These are phyloP conservation scores for Carex kokanica DNA, from an alignment of 176 grass and related monocot species.

Conservation along the genomic window DNA sequence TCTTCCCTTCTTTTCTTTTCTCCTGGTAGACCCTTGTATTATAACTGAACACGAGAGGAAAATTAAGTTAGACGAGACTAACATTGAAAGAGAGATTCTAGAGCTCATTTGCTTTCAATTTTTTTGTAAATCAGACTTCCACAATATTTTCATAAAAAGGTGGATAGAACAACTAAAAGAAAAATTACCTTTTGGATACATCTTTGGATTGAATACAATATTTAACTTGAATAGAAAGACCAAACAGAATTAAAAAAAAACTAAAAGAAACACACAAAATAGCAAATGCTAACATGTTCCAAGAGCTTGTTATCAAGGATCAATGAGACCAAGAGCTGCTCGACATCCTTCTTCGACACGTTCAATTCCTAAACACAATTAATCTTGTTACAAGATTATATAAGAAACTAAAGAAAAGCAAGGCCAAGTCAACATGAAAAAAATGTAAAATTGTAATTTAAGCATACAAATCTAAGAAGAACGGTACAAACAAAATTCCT, in stretches of 20 bases:
- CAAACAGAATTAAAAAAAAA: not conserved
- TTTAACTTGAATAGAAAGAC: not conserved
- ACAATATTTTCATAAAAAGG: not conserved
- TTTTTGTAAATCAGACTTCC: not conserved
- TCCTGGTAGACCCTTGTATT: constrained; percentile 39
- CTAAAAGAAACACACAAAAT: not conserved
- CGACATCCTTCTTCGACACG: constrained; percentile 92
- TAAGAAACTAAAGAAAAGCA: not conserved
- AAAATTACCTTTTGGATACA: not conserved
- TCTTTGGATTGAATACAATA: not conserved
- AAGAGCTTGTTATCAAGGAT: constrained; percentile 91
- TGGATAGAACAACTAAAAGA: not conserved
- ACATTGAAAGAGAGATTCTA: not conserved
- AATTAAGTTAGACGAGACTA: not conserved
- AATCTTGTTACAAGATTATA: not conserved
- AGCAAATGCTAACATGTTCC: constrained; percentile 30
- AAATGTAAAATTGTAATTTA: not conserved
- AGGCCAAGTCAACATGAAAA: not conserved
- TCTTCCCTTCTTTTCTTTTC: constrained; percentile 75
- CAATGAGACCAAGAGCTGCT: constrained; percentile 89
- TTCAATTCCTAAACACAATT: constrained; percentile 70
- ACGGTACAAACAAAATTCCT: not conserved
- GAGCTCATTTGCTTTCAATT: not conserved
- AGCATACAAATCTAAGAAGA: not conserved
- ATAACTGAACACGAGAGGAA: constrained; percentile 37